Base-by-base conservation (phyloP, 768 basidiomycete genomes). In the Suillus placidus region DNA sequence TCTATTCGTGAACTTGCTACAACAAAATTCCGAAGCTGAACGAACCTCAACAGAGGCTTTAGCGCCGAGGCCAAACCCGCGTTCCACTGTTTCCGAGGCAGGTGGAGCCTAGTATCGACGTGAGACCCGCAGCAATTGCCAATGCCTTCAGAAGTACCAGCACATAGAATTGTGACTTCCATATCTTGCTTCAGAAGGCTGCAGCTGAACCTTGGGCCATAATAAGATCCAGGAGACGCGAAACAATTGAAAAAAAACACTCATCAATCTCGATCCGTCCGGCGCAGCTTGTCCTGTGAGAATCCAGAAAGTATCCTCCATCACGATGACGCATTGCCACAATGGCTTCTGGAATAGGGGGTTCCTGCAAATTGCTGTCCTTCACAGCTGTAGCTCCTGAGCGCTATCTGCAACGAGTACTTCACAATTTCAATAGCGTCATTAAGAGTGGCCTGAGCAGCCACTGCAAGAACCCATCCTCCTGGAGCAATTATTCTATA, bases 101-200 rank as follows among this genome's bases (percentile, higher is more conserved):
- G 91, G 91, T 8, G 93, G 91, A 54, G 2, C 94, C 94, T 3
- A 90, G 80, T 13, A 93, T 80, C 0, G 93, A 95, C 1, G 94
- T 96, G 65, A 97, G 76, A 2, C 92, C 95, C 0, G 88, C 94
- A 3, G 88, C 77, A 16, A 92, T 88, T 1, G 95, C 49, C 49
- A 51, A 51, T 85, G n/a, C 88, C 85, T 63, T 91, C 91, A 30
- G 83, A 78, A 0, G 87, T 84, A 64, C 93, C 91, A 2, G 95
- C 92, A 0, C 95, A 96, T 34, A 98, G 81, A 73, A 98, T 97
- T 94, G 98, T 97, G 64, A 98, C 80, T 65, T 98, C 96, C 95
- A 97, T 98, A 66, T 92, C 89, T 73, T 83, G 88, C 80, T 97
- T 96, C 66, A 98, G 86, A n/a, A 98, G 81, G 75, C 98, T 98